Evolutionary conservation across 768 basidiomycete genomes (phyloP).

Genomic region (Pulveroboletus sp.): DNA sequence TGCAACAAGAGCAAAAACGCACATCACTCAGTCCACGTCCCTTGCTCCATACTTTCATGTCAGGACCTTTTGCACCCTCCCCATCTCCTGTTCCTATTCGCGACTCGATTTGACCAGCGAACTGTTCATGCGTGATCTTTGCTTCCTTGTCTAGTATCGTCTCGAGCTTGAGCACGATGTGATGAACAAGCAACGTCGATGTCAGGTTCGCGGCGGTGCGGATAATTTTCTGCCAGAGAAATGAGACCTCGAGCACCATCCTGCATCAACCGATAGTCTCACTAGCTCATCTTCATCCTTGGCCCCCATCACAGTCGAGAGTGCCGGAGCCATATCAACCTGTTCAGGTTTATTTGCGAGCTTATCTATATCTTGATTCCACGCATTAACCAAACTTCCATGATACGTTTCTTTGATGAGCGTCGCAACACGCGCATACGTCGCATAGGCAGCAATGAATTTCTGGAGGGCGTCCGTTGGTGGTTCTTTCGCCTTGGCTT

Average conservation of each 20-base stretch:
- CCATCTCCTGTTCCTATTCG: slow-evolving; percentile 58
- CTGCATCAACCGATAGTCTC: slow-evolving; percentile 26
- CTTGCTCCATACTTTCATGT: slow-evolving; percentile 41
- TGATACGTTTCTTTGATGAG: slow-evolving; percentile 78
- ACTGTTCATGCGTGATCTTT: slow-evolving; percentile 83
- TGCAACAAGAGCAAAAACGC: slow-evolving; percentile 27
- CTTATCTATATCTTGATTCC: slow-evolving; percentile 61
- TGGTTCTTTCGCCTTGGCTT: slow-evolving; percentile 76
- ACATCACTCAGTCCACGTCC: slow-evolving; percentile 33
- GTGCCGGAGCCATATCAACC: slow-evolving; percentile 70
- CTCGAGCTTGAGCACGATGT: slow-evolving; percentile 85
- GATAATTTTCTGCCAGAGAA: slow-evolving; percentile 59
- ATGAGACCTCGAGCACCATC: slow-evolving; percentile 7
- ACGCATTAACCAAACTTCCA: slow-evolving; percentile 85
- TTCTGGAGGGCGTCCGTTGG: slow-evolving; percentile 69
- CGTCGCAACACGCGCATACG: slow-evolving; percentile 62
- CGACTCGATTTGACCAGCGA: slow-evolving; percentile 80
- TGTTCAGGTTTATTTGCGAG: slow-evolving; percentile 61
- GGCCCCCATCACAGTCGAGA: slow-evolving; percentile 75
- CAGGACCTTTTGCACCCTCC: slow-evolving; percentile 67
- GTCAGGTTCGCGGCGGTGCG: slow-evolving; percentile 74
- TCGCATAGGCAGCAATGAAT: slow-evolving; percentile 59
- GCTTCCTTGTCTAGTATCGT: slow-evolving; percentile 86
- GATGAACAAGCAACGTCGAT: slow-evolving; percentile 77
- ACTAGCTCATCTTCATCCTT: slow-evolving; percentile 94